Conservation (phyloP, 306 rosid species). For the Trichosanthes cucumerina region DNA sequence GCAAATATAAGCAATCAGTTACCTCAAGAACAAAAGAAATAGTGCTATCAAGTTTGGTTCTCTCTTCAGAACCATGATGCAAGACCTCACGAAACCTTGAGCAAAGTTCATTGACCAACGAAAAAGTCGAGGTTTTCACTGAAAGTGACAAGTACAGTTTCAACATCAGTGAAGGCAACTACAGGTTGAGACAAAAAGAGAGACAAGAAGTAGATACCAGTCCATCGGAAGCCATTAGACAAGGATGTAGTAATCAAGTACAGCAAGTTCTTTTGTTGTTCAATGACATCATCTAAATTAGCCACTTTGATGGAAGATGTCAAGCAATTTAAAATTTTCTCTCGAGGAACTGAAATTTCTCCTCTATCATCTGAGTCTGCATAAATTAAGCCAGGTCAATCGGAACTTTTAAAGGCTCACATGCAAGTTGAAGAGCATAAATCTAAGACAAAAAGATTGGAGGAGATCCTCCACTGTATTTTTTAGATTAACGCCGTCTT, state of each 20-base stretch:
- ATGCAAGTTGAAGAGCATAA: neutral
- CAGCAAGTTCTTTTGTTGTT: constrained; percentile 50
- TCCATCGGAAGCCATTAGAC: constrained; percentile 67
- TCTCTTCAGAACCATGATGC: constrained; percentile 32
- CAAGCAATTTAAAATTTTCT: constrained; percentile 68
- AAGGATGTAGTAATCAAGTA: constrained; percentile 40
- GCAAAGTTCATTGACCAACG: constrained; percentile 62
- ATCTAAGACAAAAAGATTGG: neutral
- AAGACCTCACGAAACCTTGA: constrained; percentile 40
- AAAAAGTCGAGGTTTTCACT: constrained; percentile 74
- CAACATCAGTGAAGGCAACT: neutral
- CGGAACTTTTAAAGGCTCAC: neutral
- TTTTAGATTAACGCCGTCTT: neutral
- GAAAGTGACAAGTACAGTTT: constrained; percentile 13
- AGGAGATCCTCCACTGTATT: neutral
- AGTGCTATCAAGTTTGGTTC: constrained; percentile 21
- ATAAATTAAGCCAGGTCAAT: neutral
- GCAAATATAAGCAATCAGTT: constrained; percentile 13
- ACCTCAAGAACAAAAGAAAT: constrained; percentile 63
- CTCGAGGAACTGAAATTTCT: constrained; percentile 47
- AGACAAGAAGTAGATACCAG: constrained; percentile 42
- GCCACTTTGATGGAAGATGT: constrained; percentile 79
- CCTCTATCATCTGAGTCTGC: constrained; percentile 46
- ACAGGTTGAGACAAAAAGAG: neutral
- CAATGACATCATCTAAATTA: constrained; percentile 51